phyloP scores from a whole-genome alignment of 176 grass and related monocot genomes.

The Alloteropsis semialata region DNA sequence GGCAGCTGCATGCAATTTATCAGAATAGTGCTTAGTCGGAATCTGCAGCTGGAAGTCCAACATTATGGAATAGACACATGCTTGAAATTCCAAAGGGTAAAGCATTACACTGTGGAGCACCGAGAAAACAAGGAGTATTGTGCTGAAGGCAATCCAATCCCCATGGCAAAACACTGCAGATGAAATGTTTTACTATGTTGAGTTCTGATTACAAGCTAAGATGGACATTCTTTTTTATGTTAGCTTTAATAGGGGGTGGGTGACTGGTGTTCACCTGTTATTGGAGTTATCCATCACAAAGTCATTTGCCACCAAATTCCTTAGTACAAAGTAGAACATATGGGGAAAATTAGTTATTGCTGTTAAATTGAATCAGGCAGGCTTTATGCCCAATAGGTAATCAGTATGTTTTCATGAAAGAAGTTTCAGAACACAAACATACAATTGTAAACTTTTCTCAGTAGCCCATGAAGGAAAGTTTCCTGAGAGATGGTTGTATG shows the following conservation, averaged over 20 bases:
- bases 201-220: constrained; percentile 9
- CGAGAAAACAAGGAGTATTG: constrained; percentile 54
- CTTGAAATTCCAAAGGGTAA: constrained; percentile 1
- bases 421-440: constrained; percentile 35
- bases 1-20: constrained; percentile 38
- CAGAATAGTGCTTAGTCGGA: neutral
- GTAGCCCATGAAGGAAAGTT: constrained; percentile 79
- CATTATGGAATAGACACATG: neutral
- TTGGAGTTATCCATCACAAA: constrained; percentile 62
- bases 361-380: neutral
- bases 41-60: neutral
- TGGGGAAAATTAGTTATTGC: constrained; percentile 3
- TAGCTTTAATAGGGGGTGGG: constrained; percentile 5
- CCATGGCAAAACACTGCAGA: constrained; percentile 55
- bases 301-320: constrained; percentile 88
- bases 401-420: neutral
- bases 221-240: no score
- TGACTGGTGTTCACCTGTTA: constrained; percentile 48
- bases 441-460: constrained; percentile 59
- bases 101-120: constrained; percentile 56
- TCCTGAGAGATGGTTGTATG: constrained; percentile 85
- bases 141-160: constrained; percentile 60
- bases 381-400: constrained; percentile 24
- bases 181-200: neutral
- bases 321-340: constrained; percentile 31